Percentiles rank a stretch among this genome's conserved stretches.
These are phyloP conservation scores for Juncus effusus DNA, from an alignment of 176 grass and related monocot genomes.

Conservation along the genomic window DNA sequence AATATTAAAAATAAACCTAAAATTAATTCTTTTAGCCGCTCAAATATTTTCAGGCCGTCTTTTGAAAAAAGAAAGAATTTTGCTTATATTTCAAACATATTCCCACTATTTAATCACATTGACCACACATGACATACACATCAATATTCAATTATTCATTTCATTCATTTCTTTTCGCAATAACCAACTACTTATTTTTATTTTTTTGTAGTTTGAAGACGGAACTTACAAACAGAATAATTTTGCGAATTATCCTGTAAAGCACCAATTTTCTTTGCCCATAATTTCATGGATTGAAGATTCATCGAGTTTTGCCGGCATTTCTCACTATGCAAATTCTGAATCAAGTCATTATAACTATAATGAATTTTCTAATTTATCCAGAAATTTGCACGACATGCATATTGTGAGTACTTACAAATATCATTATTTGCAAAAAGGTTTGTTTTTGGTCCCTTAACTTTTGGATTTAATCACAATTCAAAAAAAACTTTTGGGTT, in stretches of 20 bases:
- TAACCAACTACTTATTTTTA: slow-evolving; percentile 3
- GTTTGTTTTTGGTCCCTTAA: no score
- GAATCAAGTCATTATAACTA: slow-evolving; percentile 39
- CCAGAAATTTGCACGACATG: slow-evolving; percentile 55
- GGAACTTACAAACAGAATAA: background rate
- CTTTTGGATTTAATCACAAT: no score
- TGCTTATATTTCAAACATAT: no score
- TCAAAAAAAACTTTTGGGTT: no score
- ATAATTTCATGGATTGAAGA: slow-evolving; percentile 91
- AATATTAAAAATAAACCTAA: no score
- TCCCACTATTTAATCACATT: background rate
- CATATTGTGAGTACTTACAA: slow-evolving; percentile 59
- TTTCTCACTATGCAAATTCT: slow-evolving; percentile 43
- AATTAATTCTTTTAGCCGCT: no score
- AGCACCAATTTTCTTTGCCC: slow-evolving; percentile 62
- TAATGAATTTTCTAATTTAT: slow-evolving; percentile 47
- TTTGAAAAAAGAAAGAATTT: no score
- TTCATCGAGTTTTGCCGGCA: slow-evolving; percentile 37
- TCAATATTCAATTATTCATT: no score
- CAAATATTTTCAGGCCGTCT: no score
- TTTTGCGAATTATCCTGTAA: slow-evolving; percentile 39
- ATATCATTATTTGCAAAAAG: no score
- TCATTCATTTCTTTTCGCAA: background rate
- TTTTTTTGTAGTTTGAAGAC: background rate
- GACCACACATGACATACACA: background rate